Evolutionary conservation across 768 basidiomycete genomes (phyloP), one percentile per base, ranked within the genome.

Genomic region (Leucosporidium scottii): DNA sequence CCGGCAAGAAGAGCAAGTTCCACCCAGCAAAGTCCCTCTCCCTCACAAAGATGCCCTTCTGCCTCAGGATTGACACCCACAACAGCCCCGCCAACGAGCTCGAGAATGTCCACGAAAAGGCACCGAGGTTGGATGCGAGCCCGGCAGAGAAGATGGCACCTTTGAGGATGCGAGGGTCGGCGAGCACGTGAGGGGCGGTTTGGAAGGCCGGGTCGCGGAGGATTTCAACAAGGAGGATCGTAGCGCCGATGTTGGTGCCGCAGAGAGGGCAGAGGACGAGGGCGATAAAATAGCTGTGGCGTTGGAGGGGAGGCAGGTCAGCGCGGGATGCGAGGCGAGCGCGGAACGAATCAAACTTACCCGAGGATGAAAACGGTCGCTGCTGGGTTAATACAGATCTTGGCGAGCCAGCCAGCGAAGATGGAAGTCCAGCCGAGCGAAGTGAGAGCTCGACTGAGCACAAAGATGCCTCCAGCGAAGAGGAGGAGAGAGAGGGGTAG

Each of bases 391-490:
- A 82, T 82, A 20, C 77, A 78, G 1, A 82, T 79, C 31, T 78
- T 78, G 12, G 80, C 81, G 51, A 81, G 66, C 89, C 90, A 90
- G 4, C 73, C 72, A 0, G 85, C 87, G 75, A 93, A 94, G 28
- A 93, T 82, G 18, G 85, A 82, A 13, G 94, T 90, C 92, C 93
- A 98, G 31, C 91, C 91, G 66, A 87, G 85, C 68, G 85, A 82
- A 18, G 85, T 82, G 9, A 98, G 83, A 0, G 83, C 89, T 75
- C 93, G 88, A 66, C 94, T 90, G 65, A 98, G 84, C 72, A 97
- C 91, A 80, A 98, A 97, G 78, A 93, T 91, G 1, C 88, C 87
- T 76, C 97, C 92, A 0, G 92, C 90, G 75, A 98, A 98, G 0
- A 91, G 91, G 21, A 96, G 80, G 10, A 96, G 84, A 18, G 85